phyloP scores from a whole-genome alignment of 1,139 yeast genomes.

The Suhomyces bokatorum region DNA sequence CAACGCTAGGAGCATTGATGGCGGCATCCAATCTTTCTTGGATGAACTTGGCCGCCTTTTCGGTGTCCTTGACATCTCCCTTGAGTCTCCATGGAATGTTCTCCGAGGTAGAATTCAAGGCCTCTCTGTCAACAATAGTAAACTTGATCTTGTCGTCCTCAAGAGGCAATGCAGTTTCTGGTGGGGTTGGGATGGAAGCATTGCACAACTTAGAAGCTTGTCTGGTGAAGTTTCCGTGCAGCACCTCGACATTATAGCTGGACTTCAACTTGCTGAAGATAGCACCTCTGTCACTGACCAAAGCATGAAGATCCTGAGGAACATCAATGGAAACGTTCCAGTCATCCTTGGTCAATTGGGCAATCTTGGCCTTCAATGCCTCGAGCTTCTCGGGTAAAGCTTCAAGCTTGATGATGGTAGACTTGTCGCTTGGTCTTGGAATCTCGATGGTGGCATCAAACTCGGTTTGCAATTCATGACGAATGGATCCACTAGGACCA shows the following conservation, averaged over 20 bases:
- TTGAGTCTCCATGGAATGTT: slow-evolving; percentile 66
- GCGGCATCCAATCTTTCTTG: slow-evolving; percentile 37
- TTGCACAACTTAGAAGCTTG: slow-evolving; percentile 54
- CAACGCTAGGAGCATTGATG: slow-evolving; percentile 31
- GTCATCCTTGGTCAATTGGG: slow-evolving; percentile 54
- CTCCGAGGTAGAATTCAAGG: slow-evolving; percentile 33
- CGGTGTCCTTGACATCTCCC: slow-evolving; percentile 45
- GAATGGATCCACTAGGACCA: slow-evolving; percentile 79
- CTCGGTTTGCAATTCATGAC: slow-evolving; percentile 72
- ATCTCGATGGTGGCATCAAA: slow-evolving; percentile 63
- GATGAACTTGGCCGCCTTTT: slow-evolving; percentile 40
- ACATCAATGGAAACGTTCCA: slow-evolving; percentile 52
- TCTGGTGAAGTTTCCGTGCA: slow-evolving; percentile 55
- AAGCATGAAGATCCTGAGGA: slow-evolving; percentile 59
- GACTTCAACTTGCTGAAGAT: slow-evolving; percentile 57
- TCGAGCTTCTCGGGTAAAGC: slow-evolving; percentile 68
- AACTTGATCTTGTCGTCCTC: slow-evolving; percentile 45
- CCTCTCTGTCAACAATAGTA: slow-evolving; percentile 39
- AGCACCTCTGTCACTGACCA: slow-evolving; percentile 69
- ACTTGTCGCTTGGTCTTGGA: slow-evolving; percentile 60
- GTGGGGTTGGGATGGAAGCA: slow-evolving; percentile 46
- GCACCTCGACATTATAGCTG: slow-evolving; percentile 60
- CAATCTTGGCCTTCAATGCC: slow-evolving; percentile 54
- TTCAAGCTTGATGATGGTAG: slow-evolving; percentile 46
- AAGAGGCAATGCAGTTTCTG: slow-evolving; percentile 50